These are phyloP conservation scores for Coniosporium tulheliwenetii DNA, from an alignment of 2,329 filamentous ascomycete genomes.

Conservation along the genomic window DNA sequence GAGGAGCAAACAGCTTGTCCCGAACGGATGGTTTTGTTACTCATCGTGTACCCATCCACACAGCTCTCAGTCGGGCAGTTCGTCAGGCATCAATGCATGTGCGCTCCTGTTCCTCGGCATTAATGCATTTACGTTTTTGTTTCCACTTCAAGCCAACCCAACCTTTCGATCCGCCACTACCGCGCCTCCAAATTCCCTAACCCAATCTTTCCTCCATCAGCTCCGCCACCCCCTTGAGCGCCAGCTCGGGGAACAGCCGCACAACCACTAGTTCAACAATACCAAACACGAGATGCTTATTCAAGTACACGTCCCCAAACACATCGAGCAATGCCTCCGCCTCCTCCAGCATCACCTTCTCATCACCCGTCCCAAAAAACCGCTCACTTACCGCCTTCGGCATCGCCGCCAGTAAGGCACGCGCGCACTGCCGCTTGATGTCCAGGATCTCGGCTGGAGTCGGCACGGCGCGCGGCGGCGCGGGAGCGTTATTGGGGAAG, in stretches of 20 bases:
- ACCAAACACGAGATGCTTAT: slow-evolving; percentile 78
- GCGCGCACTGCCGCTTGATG: slow-evolving; percentile 53
- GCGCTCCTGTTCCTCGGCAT: no score
- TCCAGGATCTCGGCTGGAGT: slow-evolving; percentile 42
- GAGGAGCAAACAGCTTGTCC: no score
- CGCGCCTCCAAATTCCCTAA: neutral
- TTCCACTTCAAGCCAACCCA: no score
- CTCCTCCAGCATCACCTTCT: slow-evolving; percentile 44
- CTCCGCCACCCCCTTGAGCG: slow-evolving; percentile 53
- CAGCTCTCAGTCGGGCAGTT: no score
- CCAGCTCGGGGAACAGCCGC: slow-evolving; percentile 69
- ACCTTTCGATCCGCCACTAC: no score
- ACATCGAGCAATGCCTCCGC: slow-evolving; percentile 47
- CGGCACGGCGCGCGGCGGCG: slow-evolving; percentile 44
- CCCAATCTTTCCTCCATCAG: slow-evolving; percentile 57
- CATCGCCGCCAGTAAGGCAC: slow-evolving; percentile 34
- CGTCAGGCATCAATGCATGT: no score
- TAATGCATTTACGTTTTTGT: no score
- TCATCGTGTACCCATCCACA: no score
- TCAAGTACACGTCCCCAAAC: slow-evolving; percentile 72
- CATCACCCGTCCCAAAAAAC: slow-evolving; percentile 25
- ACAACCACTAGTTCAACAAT: slow-evolving; percentile 71
- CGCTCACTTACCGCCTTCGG: slow-evolving; percentile 27
- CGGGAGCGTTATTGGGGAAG: slow-evolving; percentile 73
- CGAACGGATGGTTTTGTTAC: no score